Evolutionary conservation across 2,329 filamentous ascomycete species (phyloP).

Genomic region (Atkinsonella hypoxylon): DNA sequence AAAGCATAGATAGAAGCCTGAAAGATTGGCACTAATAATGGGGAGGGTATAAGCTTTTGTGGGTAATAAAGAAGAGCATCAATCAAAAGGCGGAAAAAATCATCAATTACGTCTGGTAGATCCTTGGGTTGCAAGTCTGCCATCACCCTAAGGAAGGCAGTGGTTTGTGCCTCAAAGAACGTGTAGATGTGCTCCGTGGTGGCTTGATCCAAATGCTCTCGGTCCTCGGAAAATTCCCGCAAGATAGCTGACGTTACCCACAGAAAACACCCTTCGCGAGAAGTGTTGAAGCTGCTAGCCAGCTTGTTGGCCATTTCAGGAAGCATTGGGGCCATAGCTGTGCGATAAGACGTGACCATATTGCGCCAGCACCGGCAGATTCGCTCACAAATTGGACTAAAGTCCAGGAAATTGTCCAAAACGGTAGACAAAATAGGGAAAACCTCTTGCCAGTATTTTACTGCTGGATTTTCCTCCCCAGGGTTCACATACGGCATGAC

Average conservation of each 20-base stretch:
- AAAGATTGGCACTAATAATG: slow-evolving; percentile 71
- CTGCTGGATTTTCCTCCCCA: slow-evolving; percentile 70
- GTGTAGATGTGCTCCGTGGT: slow-evolving; percentile 81
- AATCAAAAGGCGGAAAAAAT: slow-evolving; percentile 87
- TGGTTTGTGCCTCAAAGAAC: slow-evolving; percentile 90
- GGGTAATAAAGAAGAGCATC: slow-evolving; percentile 93
- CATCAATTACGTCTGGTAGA: slow-evolving; percentile 77
- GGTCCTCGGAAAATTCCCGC: slow-evolving; percentile 86
- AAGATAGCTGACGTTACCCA: slow-evolving; percentile 95
- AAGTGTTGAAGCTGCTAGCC: slow-evolving; percentile 70
- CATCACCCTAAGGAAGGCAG: slow-evolving; percentile 78
- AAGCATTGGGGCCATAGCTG: slow-evolving; percentile 73
- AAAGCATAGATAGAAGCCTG: slow-evolving; percentile 78
- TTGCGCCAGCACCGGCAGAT: slow-evolving; percentile 93
- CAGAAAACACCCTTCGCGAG: slow-evolving; percentile 91
- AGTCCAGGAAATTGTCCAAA: slow-evolving; percentile 75
- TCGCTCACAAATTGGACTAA: slow-evolving; percentile 80
- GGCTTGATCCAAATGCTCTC: slow-evolving; percentile 69
- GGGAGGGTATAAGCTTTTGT: slow-evolving; percentile 66
- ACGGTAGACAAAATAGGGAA: slow-evolving; percentile 81
- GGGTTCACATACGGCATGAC: slow-evolving; percentile 63
- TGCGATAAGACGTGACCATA: slow-evolving; percentile 93
- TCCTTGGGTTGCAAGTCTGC: slow-evolving; percentile 67
- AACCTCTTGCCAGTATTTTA: slow-evolving; percentile 93
- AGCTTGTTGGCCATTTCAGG: slow-evolving; percentile 81